phyloP scores from a whole-genome alignment of 768 basidiomycete species.

The Tremella fuciformis region DNA sequence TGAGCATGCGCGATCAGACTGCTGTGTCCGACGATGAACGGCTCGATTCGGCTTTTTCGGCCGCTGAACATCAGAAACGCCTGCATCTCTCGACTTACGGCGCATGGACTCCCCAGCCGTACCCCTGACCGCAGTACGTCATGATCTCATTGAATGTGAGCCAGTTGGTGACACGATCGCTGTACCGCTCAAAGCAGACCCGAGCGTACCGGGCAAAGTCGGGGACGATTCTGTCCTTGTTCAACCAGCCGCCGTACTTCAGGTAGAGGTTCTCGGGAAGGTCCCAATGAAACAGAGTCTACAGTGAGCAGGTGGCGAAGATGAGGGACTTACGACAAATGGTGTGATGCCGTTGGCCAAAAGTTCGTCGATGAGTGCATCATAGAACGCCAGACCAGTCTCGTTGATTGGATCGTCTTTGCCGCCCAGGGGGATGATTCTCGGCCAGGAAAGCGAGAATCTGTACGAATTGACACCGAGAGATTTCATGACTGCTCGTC shows the following conservation, averaged over 20 bases:
- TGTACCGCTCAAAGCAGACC: no score
- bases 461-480: no score
- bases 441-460: slow-evolving; percentile 70
- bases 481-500: slow-evolving; percentile 5
- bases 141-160: no score
- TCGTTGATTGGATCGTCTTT: slow-evolving; percentile 68
- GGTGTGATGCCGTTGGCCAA: slow-evolving; percentile 61
- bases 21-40: no score
- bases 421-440: slow-evolving; percentile 66
- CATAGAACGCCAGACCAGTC: slow-evolving; percentile 62
- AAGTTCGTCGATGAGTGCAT: slow-evolving; percentile 64
- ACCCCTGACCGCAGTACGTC: no score
- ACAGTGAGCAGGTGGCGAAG: neutral
- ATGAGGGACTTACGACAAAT: slow-evolving; percentile 14
- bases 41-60: no score
- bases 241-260: slow-evolving; percentile 71
- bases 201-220: no score
- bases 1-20: no score
- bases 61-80: no score
- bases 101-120: no score
- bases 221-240: slow-evolving; percentile 62
- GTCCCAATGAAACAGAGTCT: slow-evolving; percentile 58
- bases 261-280: slow-evolving; percentile 70
- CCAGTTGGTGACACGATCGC: no score
- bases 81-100: no score